A percentile compares a stretch with the other conserved stretches of the same genome.
Conservation (phyloP, 2,329 filamentous ascomycete species). For the Sclerotinia glacialis region DNA sequence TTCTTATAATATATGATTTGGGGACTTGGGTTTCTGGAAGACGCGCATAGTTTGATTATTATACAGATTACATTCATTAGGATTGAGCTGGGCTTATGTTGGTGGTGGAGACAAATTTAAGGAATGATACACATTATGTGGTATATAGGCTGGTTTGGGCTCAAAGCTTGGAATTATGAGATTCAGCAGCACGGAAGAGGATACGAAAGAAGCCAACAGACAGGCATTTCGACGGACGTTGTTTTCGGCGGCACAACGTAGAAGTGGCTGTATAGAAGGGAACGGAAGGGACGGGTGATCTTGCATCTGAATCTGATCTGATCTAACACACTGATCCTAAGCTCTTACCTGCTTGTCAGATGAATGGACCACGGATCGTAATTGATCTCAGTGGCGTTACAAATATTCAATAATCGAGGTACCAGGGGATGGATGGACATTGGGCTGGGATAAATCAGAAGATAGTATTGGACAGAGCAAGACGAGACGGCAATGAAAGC, state of each 20-base stretch:
- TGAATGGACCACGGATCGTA: not conserved
- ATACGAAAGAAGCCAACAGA: not conserved
- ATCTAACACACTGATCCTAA: not conserved
- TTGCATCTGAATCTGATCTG: conserved; percentile 17
- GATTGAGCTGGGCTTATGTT: conserved; percentile 1
- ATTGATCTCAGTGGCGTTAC: not conserved
- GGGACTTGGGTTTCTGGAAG: conserved; percentile 5
- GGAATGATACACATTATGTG: not conserved
- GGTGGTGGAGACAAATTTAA: not conserved
- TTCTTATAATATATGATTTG: conserved; percentile 14
- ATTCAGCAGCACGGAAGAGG: not conserved
- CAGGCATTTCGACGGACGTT: conserved; percentile 6
- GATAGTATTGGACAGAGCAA: not conserved
- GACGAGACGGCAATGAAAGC: conserved; percentile 3
- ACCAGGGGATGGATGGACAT: not conserved
- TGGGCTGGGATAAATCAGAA: not conserved
- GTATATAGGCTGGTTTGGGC: conserved; percentile 5
- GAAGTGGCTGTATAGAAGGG: conserved; percentile 7
- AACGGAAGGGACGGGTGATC: conserved; percentile 5
- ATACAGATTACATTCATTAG: not conserved
- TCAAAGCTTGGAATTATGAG: not conserved
- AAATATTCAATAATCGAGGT: not conserved
- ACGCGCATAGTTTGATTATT: not conserved
- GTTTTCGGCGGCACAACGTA: conserved; percentile 2
- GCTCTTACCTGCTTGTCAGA: conserved; percentile 5